Conservation (phyloP, 176 grass and related monocot genomes). For the Poa pratensis region DNA sequence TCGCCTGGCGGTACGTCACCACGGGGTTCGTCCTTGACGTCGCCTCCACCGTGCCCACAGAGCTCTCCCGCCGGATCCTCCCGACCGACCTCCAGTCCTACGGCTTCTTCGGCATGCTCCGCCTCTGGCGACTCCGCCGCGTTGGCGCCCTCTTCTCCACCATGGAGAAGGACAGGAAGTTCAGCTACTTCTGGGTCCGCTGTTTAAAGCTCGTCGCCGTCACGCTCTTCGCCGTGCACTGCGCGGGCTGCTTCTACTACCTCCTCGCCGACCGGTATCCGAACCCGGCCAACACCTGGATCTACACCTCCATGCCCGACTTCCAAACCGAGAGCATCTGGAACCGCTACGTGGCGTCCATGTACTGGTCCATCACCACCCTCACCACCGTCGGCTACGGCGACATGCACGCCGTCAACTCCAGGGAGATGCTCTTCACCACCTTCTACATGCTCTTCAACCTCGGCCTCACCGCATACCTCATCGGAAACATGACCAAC, state of each 20-base stretch:
- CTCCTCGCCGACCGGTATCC: conserved; percentile 76
- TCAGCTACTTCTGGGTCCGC: conserved; percentile 86
- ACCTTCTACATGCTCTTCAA: conserved; percentile 93
- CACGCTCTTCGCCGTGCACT: conserved; percentile 82
- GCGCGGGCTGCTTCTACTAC: conserved; percentile 87
- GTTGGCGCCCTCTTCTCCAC: conserved; percentile 48
- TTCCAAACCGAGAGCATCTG: conserved; percentile 56
- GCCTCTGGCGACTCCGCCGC: conserved; percentile 51
- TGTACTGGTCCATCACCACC: conserved; percentile 96
- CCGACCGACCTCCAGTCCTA: neutral
- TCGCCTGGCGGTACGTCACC: conserved; percentile 53
- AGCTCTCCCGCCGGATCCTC: conserved; percentile 30
- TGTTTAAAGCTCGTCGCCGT: conserved; percentile 68
- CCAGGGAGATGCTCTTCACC: conserved; percentile 80
- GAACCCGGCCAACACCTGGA: conserved; percentile 62
- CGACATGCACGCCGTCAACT: conserved; percentile 88
- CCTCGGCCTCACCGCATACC: conserved; percentile 89
- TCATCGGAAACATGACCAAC: conserved; percentile 99
- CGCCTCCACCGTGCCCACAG: conserved; percentile 42
- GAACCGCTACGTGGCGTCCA: conserved; percentile 64
- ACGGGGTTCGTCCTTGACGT: conserved; percentile 51
- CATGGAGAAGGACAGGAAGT: conserved; percentile 74
- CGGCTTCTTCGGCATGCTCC: conserved; percentile 55
- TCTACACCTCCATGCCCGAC: conserved; percentile 62
- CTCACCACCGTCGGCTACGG: conserved; percentile 84